Conservation (phyloP, 2,329 filamentous ascomycete genomes). For the Alternaria atra region DNA sequence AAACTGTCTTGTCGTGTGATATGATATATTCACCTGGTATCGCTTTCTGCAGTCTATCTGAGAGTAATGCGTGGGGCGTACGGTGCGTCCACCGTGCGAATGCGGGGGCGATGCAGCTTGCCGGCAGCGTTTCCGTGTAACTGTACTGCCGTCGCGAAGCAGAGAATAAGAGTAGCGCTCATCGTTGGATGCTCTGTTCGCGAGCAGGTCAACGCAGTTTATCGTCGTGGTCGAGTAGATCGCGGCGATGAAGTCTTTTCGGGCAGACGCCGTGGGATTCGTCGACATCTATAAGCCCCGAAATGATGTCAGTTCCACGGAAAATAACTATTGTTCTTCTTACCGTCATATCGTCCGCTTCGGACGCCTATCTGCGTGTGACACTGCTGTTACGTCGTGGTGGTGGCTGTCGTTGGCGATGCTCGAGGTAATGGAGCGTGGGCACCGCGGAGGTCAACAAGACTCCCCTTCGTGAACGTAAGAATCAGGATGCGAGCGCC, state of each 20-base stretch:
- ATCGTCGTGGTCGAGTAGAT: background rate
- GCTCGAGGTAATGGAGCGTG: background rate
- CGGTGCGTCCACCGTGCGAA: background rate
- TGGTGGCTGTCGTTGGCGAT: background rate
- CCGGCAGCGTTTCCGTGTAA: background rate
- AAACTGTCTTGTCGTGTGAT: background rate
- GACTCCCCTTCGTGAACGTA: conserved; percentile 3
- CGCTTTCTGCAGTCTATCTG: background rate
- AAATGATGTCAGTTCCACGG: background rate
- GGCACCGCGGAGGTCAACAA: conserved; percentile 6
- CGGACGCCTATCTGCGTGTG: background rate
- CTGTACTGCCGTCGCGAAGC: background rate
- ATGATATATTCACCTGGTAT: background rate
- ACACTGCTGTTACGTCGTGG: background rate
- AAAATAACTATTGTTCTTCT: background rate
- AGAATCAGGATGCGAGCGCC: background rate
- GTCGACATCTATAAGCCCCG: background rate
- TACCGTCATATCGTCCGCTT: background rate
- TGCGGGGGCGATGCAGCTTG: background rate
- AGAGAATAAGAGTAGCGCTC: background rate
- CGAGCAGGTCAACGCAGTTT: background rate
- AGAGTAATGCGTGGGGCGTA: background rate
- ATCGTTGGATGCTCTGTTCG: background rate
- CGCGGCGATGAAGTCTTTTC: background rate
- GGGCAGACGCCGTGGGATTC: background rate